Conservation (phyloP, 192 early-diverging fungal genomes). For the Entomortierella lignicola region DNA sequence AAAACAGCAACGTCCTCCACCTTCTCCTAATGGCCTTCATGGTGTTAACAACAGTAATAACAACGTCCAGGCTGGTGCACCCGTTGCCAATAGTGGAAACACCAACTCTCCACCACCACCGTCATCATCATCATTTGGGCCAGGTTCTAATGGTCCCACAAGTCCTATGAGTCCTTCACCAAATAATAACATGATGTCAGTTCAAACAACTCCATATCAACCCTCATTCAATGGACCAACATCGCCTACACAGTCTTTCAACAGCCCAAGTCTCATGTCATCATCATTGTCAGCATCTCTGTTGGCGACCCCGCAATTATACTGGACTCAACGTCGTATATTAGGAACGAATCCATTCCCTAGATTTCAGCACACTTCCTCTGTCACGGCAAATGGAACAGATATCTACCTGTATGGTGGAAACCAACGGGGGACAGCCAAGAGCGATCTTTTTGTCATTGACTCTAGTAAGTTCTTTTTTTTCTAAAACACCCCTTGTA, state of each 20-base stretch:
- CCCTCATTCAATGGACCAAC: slow-evolving; percentile 9
- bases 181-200: neutral
- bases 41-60: slow-evolving; percentile 15
- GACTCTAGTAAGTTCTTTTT: slow-evolving; percentile 38
- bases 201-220: neutral
- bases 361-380: slow-evolving; percentile 39
- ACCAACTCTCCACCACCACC: slow-evolving; percentile 2
- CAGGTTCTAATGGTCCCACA: slow-evolving; percentile 1
- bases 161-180: slow-evolving; percentile 34
- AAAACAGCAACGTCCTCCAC: slow-evolving; percentile 42
- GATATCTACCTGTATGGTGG: slow-evolving; percentile 51
- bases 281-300: neutral
- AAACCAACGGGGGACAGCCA: slow-evolving; percentile 36
- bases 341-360: slow-evolving; percentile 51
- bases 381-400: slow-evolving; percentile 33
- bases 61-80: slow-evolving; percentile 14
- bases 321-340: slow-evolving; percentile 48
- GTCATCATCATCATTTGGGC: slow-evolving; percentile 1
- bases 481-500: neutral
- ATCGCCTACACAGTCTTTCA: slow-evolving; percentile 14
- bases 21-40: slow-evolving; percentile 36
- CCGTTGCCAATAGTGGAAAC: neutral
- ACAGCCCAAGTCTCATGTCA: neutral
- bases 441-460: slow-evolving; percentile 46
- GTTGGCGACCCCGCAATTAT: slow-evolving; percentile 34